These are phyloP conservation scores for Maudiozyma saulgeensis DNA, from an alignment of 805 yeast genomes.

Conservation along the genomic window DNA sequence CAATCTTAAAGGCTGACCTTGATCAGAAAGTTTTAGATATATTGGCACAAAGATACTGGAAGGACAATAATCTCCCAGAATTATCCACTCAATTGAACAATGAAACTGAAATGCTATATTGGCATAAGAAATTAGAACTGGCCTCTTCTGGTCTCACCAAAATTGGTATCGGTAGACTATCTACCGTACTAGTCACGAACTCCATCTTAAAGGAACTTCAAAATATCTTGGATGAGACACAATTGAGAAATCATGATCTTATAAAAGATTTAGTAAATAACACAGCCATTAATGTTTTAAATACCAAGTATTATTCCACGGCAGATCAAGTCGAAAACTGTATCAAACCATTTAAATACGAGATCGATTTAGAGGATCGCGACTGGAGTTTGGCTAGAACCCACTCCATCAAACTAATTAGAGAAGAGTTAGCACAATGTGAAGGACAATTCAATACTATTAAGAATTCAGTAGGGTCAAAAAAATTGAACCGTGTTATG, in stretches of 20 bases:
- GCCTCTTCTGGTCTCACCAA: slow-evolving; percentile 80
- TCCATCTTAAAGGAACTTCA: slow-evolving; percentile 72
- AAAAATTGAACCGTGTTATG: slow-evolving; percentile 76
- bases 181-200: slow-evolving; percentile 75
- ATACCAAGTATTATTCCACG: slow-evolving; percentile 73
- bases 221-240: slow-evolving; percentile 61
- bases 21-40: slow-evolving; percentile 86
- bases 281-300: slow-evolving; percentile 73
- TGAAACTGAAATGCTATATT: slow-evolving; percentile 50
- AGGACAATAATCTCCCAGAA: slow-evolving; percentile 37
- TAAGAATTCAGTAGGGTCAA: slow-evolving; percentile 67
- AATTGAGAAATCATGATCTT: slow-evolving; percentile 75
- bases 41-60: slow-evolving; percentile 90
- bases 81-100: slow-evolving; percentile 44
- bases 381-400: slow-evolving; percentile 84
- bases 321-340: slow-evolving; percentile 98
- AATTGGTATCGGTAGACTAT: slow-evolving; percentile 84
- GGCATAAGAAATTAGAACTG: slow-evolving; percentile 82
- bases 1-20: slow-evolving; percentile 68
- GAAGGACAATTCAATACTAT: slow-evolving; percentile 49
- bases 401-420: slow-evolving; percentile 60
- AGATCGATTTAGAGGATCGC: slow-evolving; percentile 89
- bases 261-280: slow-evolving; percentile 74
- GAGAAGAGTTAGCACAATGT: slow-evolving; percentile 82
- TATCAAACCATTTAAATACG: slow-evolving; percentile 95